Evolutionary conservation across 2,329 filamentous ascomycete genomes (phyloP), one percentile per base, ranked within the genome.

Genomic region (Clonostachys sp.): DNA sequence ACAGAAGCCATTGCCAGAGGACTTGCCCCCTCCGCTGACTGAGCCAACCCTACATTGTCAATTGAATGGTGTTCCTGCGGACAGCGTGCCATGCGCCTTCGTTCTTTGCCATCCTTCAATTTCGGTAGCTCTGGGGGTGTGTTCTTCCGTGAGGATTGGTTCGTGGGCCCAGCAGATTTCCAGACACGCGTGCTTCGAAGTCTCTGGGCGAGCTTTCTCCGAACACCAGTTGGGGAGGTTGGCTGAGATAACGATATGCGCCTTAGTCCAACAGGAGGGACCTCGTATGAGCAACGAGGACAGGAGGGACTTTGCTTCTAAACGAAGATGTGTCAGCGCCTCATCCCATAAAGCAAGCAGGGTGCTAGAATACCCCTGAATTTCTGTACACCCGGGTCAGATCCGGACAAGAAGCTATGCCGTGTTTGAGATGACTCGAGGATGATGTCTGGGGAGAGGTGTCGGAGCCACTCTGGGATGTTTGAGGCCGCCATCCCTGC

Each of bases 81-180:
- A 7, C 61, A 58, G 24, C 59, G 58, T 33, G 61, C 63, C 44
- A 53, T 56, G 34, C 59, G 53, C 45, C 64, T 58, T 24, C 64
- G 55, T 44, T 62, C 56, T 47, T 55, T 61, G 17, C 61, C 57
- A 33, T 57, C 34, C 33, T 52, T 4, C 50, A 50, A 34, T 48
- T 49, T 30, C 30, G 41, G 12, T n/a, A 39, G 36, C 36, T 14
- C 36, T 39, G 17, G 36, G 14, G 8, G 12, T 12, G 36, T n/a
- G 36, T n/a, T 39, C 12, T 39, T 39, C 36, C 17, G 36, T 18
- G 36, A n/a, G 12, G 14, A 18, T 18, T n/a, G 18, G 52, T 50
- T 48, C 6, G 55, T 54, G 14, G 44, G 49, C 18, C 50, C 57
- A 8, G 53, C 48, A n/a, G 55, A 57, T 41, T 53, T 51, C 56